phyloP scores from a whole-genome alignment of 768 basidiomycete genomes.

The Grammothele lineata region DNA sequence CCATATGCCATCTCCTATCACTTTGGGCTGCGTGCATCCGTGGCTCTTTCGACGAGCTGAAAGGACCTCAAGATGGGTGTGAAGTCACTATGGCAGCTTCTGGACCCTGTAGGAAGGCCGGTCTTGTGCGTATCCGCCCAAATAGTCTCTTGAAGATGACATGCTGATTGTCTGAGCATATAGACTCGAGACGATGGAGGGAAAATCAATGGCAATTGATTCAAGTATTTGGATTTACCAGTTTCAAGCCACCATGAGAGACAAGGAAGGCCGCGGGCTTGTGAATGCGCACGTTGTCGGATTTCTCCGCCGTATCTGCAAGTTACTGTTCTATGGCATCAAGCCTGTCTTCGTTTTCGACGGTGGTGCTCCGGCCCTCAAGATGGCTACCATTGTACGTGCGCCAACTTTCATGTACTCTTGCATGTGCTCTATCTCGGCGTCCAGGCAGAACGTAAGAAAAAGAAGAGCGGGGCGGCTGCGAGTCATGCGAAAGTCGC shows the following conservation, averaged over 20 bases:
- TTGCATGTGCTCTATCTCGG: too few species aligned
- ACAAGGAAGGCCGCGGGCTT: conserved; percentile 88
- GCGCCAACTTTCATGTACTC: not conserved
- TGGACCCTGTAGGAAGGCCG: conserved; percentile 91
- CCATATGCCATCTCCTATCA: conserved; percentile 5
- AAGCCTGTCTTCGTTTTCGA: conserved; percentile 99
- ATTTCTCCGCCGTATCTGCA: conserved; percentile 85
- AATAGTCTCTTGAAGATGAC: not conserved
- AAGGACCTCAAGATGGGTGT: conserved; percentile 72
- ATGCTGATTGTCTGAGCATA: too few species aligned
- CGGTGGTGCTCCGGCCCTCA: conserved; percentile 89
- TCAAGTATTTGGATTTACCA: conserved; percentile 99
- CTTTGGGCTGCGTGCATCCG: not conserved
- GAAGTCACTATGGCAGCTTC: conserved; percentile 90
- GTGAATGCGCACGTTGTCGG: conserved; percentile 94
- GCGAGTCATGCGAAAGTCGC: conserved; percentile 83
- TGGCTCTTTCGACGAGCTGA: not conserved
- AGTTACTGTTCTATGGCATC: conserved; percentile 94
- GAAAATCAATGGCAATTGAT: conserved; percentile 95
- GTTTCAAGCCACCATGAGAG: conserved; percentile 98
- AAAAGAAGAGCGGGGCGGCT: conserved; percentile 88
- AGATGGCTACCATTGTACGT: conserved; percentile 83
- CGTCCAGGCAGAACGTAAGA: conserved; percentile 85
- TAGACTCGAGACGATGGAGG: conserved; percentile 92
- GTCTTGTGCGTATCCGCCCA: conserved; percentile 62